These are phyloP conservation scores for Dichomitus squalens DNA, from an alignment of 1,284 basidiomycete species.

Conservation along the genomic window DNA sequence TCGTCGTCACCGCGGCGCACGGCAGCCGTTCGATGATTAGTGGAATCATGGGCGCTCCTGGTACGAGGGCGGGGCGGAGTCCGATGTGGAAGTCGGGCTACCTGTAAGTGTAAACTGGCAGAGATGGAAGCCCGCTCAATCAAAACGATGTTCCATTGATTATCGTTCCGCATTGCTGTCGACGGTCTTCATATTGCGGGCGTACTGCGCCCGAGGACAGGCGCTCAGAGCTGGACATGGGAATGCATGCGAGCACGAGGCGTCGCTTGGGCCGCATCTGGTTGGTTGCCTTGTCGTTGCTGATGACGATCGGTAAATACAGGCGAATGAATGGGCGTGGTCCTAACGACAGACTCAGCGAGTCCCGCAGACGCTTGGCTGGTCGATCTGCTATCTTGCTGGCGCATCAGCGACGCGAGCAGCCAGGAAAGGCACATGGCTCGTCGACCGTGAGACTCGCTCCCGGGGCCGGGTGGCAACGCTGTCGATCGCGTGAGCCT, in stretches of 20 bases:
- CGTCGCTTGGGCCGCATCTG: slow-evolving; percentile 15
- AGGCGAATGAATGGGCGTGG: slow-evolving; percentile 19
- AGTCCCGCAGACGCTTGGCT: no score
- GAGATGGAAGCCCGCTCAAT: not conserved
- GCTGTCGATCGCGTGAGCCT: not conserved
- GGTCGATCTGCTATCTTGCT: slow-evolving; percentile 22
- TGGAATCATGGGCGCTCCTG: not conserved
- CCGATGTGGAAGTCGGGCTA: not conserved
- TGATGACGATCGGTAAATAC: slow-evolving; percentile 26
- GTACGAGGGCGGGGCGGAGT: slow-evolving; percentile 6
- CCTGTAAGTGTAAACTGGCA: slow-evolving; percentile 3
- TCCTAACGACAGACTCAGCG: slow-evolving; percentile 16
- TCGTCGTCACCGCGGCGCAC: slow-evolving; percentile 14
- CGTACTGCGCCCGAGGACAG: slow-evolving; percentile 14
- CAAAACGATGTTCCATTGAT: not conserved
- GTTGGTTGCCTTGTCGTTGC: slow-evolving; percentile 23
- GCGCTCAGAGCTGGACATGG: not conserved
- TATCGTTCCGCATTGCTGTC: not conserved
- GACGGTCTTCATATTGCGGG: slow-evolving; percentile 12
- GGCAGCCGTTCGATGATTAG: slow-evolving; percentile 7
- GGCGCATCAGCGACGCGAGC: slow-evolving; percentile 19
- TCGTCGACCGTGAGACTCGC: not conserved
- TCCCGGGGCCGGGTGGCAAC: not conserved
- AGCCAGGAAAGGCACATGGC: slow-evolving; percentile 13
- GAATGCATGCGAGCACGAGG: slow-evolving; percentile 16